Evolutionary conservation across 768 basidiomycete species (phyloP).

Genomic region (Baorangia bicolor): DNA sequence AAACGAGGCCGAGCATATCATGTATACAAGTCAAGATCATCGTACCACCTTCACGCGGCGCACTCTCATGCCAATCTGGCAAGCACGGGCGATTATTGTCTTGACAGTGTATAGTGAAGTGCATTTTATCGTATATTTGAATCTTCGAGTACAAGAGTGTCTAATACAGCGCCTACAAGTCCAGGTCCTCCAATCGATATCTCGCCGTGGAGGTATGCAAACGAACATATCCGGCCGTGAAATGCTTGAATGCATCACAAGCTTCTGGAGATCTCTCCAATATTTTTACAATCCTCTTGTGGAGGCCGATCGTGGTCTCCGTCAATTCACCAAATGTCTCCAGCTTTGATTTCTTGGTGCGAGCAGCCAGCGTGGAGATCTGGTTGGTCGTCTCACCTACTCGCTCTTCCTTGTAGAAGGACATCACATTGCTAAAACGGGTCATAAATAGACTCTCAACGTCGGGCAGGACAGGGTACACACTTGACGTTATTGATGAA

Average conservation of each 20-base stretch:
- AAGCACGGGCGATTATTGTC: not conserved
- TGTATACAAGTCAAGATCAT: too few species aligned
- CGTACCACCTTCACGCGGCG: not conserved
- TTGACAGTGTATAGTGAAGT: not conserved
- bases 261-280: constrained; percentile 16
- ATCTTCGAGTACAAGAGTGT: too few species aligned
- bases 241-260: constrained; percentile 16
- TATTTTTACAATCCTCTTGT: constrained; percentile 26
- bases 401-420: not conserved
- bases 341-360: constrained; percentile 24
- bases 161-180: not conserved
- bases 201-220: constrained; percentile 30
- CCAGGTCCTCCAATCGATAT: constrained; percentile 26
- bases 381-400: constrained; percentile 1
- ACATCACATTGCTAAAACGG: not conserved
- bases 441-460: not conserved
- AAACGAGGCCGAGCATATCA: too few species aligned
- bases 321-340: constrained; percentile 24
- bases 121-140: not conserved
- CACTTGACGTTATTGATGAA: not conserved
- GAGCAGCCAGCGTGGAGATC: constrained; percentile 30
- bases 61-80: not conserved
- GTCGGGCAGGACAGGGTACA: not conserved
- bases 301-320: constrained; percentile 23
- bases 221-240: constrained; percentile 21